Conservation (phyloP, 2,329 filamentous ascomycete genomes). For the Volutella citrinella region DNA sequence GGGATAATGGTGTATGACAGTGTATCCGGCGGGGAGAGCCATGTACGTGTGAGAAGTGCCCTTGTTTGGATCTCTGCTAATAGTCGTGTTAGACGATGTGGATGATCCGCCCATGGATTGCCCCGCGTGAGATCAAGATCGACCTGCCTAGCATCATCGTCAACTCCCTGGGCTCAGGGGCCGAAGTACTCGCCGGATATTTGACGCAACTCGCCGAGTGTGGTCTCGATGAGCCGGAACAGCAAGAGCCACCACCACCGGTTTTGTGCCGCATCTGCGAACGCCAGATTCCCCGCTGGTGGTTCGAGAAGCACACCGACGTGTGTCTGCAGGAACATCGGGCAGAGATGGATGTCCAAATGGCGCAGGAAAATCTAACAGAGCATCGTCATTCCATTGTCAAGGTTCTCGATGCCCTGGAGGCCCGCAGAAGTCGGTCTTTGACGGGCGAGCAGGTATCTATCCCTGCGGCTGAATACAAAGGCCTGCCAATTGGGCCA, state of each 20-base stretch:
- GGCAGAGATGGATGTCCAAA: constrained; percentile 96
- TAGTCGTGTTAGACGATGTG: constrained; percentile 79
- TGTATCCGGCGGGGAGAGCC: constrained; percentile 79
- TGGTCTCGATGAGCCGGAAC: constrained; percentile 69
- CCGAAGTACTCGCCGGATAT: constrained; percentile 91
- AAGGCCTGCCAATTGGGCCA: constrained; percentile 79
- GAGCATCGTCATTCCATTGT: constrained; percentile 95
- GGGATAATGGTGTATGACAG: constrained; percentile 98
- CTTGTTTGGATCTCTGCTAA: neutral
- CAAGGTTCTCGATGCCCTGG: constrained; percentile 87
- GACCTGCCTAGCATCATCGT: constrained; percentile 87
- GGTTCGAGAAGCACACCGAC: constrained; percentile 99
- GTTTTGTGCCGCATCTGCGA: constrained; percentile 97
- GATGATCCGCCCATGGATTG: constrained; percentile 94
- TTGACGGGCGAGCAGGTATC: constrained; percentile 51
- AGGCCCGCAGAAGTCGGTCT: constrained; percentile 70
- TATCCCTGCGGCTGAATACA: constrained; percentile 73
- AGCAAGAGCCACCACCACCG: constrained; percentile 79
- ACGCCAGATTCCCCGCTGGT: constrained; percentile 95
- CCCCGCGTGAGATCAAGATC: constrained; percentile 90
- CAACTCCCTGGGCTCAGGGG: constrained; percentile 89
- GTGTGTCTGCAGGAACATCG: constrained; percentile 93
- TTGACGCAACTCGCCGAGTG: constrained; percentile 85
- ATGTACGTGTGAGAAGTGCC: constrained; percentile 60
- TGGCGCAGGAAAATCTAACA: constrained; percentile 86